Base-by-base conservation (phyloP, 1,284 basidiomycete genomes). In the Acaromyces ingoldii region DNA sequence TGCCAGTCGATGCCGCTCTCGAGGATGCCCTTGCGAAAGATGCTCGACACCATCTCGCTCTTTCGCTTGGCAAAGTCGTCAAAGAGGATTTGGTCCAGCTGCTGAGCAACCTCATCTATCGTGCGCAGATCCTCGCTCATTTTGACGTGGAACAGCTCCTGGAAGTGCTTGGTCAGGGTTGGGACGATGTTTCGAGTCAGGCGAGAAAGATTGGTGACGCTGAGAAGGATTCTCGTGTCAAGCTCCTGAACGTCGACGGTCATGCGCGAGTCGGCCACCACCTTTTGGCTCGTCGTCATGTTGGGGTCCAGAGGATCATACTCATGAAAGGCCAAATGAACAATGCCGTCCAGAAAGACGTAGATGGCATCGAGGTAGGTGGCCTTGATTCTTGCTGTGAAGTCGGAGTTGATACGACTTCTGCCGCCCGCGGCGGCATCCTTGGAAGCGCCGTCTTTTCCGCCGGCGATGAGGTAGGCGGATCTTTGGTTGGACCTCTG, bases 301-400 rank as follows among this genome's bases (percentile, higher is more conserved):
- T 38, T 49, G n/a, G 64, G 62, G 29, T 74, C 71, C 3, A 70
- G 40, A 2, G 66, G 62, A 36, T 63, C 61, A 36, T 65, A 69
- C n/a, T 68, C 60, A 1, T 59, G 57, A 38, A 88, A 87, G 6
- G 90, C 89, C 11, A 96, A 80, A 50, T 85, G 82, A 22, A 92
- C 83, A 43, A 97, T 79, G 0, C 93, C 93, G 65, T 97, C 91
- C 41, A 97, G 79, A 63, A 95, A 86, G 22, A 86, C 85, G 75
- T 93, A 91, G 26, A 95, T 72, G 1, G 86, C 83, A 70, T 97
- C 91, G 42, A 96, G 76, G 76, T 96, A 96, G 0, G 87, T 84
- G 58, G 86, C 87, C 21, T 85, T 86, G 68, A 97, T 87, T 77
- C 88, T 88, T 13, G 79, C 37, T 3, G 64, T 59, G 45, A 67